These are phyloP conservation scores for Alternaria sp. DNA, from an alignment of 2,329 filamentous ascomycete species.

Conservation along the genomic window DNA sequence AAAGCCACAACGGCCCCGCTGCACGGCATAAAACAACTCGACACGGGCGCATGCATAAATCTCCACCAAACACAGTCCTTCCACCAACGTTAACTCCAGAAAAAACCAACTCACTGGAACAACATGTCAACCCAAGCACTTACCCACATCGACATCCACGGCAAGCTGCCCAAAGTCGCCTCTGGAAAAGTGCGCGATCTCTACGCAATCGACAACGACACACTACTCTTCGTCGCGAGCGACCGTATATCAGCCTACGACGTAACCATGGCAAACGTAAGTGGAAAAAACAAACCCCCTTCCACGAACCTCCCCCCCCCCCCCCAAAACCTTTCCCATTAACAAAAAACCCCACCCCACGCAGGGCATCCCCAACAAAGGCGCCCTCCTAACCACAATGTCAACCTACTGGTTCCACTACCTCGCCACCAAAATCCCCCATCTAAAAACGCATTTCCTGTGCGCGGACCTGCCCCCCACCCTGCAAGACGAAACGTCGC, in stretches of 20 bases:
- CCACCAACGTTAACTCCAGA: conserved; percentile 4
- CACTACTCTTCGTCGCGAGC: conserved; percentile 82
- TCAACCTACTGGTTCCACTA: conserved; percentile 73
- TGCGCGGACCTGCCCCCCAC: conserved; percentile 63
- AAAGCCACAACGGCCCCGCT: conserved; percentile 22
- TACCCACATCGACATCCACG: conserved; percentile 47
- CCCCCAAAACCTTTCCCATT: not conserved
- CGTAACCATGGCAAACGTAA: conserved; percentile 82
- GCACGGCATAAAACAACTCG: conserved; percentile 35
- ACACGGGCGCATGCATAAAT: conserved; percentile 18
- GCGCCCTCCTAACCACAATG: conserved; percentile 71
- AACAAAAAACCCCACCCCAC: too few species aligned
- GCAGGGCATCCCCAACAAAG: conserved; percentile 73
- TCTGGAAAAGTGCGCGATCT: conserved; percentile 83
- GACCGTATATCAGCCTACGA: conserved; percentile 97
- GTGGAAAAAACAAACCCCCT: too few species aligned
- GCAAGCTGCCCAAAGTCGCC: conserved; percentile 59
- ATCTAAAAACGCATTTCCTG: conserved; percentile 70
- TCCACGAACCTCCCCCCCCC: too few species aligned
- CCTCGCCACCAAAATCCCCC: conserved; percentile 64
- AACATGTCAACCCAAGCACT: conserved; percentile 43
- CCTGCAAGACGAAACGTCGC: conserved; percentile 55
- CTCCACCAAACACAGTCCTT: conserved; percentile 19
- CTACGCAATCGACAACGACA: conserved; percentile 73
- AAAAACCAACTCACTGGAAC: conserved; percentile 5